Evolutionary conservation across 2,329 filamentous ascomycete genomes (phyloP), one percentile per base, ranked within the genome.

Genomic region (Calonectria leucothoes): DNA sequence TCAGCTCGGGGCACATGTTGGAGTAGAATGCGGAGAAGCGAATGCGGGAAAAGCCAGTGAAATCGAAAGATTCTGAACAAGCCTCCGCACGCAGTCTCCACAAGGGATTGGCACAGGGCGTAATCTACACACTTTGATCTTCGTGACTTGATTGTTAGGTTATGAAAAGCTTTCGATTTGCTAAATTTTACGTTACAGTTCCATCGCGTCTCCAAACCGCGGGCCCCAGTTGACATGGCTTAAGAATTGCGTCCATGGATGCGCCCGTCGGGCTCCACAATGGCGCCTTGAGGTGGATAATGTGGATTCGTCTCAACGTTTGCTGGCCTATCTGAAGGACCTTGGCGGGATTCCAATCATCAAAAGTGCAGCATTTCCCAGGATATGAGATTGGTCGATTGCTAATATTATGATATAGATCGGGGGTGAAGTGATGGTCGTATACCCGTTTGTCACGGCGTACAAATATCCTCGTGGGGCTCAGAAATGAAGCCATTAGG

Each of bases 121-220:
- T 39, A 61, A 61, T 61, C 55, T 39, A 61, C 55, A 61, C 15
- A 23, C 12, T 12, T 61, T 42, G 33, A 2, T 52, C 17, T 66
- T 35, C 1, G 29, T 39, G 59, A 37, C 37, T 69, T 69, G 57
- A 65, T 64, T 27, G n/a, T 49, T 65, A 51, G 29, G 48, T 65
- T 23, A 65, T 59, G 15, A 33, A 51, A 66, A 51, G 70, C 57
- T 61, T 57, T 59, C 29, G 5, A 33, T 72, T 72, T 72, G 66
- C 65, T 65, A 69, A 69, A 7, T 69, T 48, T 59, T 66, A 69
- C 57, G 65, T 57, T 39, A 57, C 35, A 27, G 59, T 48, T 37
- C 48, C 55, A 25, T 35, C 20, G 48, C 25, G 64, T 31, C 29
- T 11, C 59, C 39, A 48, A 31, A 55, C 17, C 57, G 17, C 31